Conservation (phyloP, 441 rosid species). For the Monsonia emarginata region DNA sequence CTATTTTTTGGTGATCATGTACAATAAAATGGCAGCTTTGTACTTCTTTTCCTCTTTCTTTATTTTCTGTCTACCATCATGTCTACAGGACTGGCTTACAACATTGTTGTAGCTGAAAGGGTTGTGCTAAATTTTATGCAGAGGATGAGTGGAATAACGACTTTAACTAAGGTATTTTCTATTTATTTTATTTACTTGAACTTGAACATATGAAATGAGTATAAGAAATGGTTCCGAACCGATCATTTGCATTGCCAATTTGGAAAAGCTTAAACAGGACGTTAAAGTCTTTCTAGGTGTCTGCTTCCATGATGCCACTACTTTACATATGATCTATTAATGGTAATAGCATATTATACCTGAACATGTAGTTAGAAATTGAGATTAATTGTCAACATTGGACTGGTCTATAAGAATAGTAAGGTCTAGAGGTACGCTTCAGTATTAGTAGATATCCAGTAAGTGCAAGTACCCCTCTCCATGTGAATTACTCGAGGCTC, state of each 20-base stretch:
- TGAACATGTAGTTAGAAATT: too few relatives aligned
- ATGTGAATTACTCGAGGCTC: too few relatives aligned
- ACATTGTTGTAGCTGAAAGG: constrained; percentile 79
- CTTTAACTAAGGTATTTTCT: constrained; percentile 64
- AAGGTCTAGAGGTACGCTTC: not conserved
- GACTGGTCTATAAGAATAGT: too few relatives aligned
- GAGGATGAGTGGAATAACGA: constrained; percentile 95
- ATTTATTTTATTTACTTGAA: constrained; percentile 3
- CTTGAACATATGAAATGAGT: constrained; percentile 10
- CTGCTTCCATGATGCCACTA: not conserved
- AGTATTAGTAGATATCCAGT: not conserved
- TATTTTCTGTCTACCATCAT: not conserved
- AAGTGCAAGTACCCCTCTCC: too few relatives aligned
- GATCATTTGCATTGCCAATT: not conserved
- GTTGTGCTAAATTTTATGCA: constrained; percentile 88
- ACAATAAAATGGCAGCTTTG: too few relatives aligned
- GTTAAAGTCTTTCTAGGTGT: not conserved
- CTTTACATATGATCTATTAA: not conserved
- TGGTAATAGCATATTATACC: too few relatives aligned
- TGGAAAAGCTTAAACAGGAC: not conserved
- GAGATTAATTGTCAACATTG: too few relatives aligned
- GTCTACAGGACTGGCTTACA: constrained; percentile 61
- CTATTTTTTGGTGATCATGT: too few relatives aligned
- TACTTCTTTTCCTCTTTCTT: too few relatives aligned
- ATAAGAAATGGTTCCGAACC: not conserved